phyloP scores from a whole-genome alignment of 768 basidiomycete species.

The Auriscalpium microsporum region DNA sequence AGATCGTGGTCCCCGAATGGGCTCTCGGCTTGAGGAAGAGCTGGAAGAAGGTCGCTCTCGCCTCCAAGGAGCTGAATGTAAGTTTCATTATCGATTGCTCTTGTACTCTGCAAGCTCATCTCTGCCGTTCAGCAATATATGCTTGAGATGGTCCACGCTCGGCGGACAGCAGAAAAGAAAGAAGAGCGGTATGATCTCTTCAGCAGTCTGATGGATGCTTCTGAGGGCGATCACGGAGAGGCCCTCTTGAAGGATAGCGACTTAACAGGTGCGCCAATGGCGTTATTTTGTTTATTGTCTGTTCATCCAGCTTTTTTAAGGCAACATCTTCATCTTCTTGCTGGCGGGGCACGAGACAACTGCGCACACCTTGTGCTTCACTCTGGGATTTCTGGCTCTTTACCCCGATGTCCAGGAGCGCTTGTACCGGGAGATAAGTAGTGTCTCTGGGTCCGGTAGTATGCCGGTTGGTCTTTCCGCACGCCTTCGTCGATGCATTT shows the following conservation, averaged over 20 bases:
- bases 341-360: slow-evolving; percentile 31
- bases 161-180: slow-evolving; percentile 7
- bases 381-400: slow-evolving; percentile 34
- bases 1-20: slow-evolving; percentile 32
- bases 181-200: slow-evolving; percentile 20
- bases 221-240: slow-evolving; percentile 8
- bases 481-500: no score
- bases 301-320: slow-evolving; percentile 1
- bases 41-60: slow-evolving; percentile 24
- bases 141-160: slow-evolving; percentile 20
- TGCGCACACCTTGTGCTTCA: slow-evolving; percentile 28
- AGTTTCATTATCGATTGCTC: background rate
- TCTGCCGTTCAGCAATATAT: slow-evolving; percentile 16
- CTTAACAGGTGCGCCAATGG: slow-evolving; percentile 10
- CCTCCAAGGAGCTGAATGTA: slow-evolving; percentile 38
- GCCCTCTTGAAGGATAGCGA: slow-evolving; percentile 16
- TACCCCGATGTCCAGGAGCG: slow-evolving; percentile 34
- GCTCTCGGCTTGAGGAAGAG: slow-evolving; percentile 28
- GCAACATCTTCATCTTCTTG: slow-evolving; percentile 25
- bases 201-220: slow-evolving; percentile 18
- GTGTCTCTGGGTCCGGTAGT: no score
- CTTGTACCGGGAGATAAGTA: slow-evolving; percentile 27
- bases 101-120: background rate
- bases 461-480: no score
- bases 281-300: background rate